Conservation (phyloP, 2,329 filamentous ascomycete genomes). For the Phyllosticta capitalensis region DNA sequence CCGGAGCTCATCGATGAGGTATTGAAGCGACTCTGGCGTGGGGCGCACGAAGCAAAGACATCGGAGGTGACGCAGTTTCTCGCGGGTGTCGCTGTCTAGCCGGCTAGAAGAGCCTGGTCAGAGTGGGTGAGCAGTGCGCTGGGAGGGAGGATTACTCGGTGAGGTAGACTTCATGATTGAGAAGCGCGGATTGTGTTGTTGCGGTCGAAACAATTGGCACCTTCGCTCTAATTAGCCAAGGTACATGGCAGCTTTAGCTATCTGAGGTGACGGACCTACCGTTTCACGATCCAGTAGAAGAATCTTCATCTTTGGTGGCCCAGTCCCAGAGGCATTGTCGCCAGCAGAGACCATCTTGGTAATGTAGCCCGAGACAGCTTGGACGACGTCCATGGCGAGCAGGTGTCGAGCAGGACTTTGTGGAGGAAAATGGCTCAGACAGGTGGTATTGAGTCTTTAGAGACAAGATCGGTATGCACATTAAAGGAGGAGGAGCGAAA, state of each 20-base stretch:
- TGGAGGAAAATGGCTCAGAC: not conserved
- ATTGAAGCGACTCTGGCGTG: conserved; percentile 84
- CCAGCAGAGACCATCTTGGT: conserved; percentile 87
- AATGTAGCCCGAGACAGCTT: conserved; percentile 89
- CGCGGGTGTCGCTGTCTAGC: conserved; percentile 76
- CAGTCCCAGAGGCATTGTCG: conserved; percentile 57
- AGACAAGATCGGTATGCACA: not conserved
- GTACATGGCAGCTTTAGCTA: conserved; percentile 6
- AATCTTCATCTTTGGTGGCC: conserved; percentile 95
- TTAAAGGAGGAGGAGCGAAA: not conserved
- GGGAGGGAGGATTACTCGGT: conserved; percentile 52
- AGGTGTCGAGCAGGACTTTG: not conserved
- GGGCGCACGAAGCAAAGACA: conserved; percentile 91
- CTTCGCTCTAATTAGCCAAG: conserved; percentile 25
- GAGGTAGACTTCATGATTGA: conserved; percentile 95
- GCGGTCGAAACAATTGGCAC: conserved; percentile 90
- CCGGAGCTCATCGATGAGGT: conserved; percentile 86
- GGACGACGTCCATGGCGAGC: conserved; percentile 76
- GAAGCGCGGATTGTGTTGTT: conserved; percentile 85
- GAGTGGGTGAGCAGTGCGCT: conserved; percentile 10
- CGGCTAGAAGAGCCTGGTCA: conserved; percentile 41
- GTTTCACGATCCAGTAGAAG: conserved; percentile 89
- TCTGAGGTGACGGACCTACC: conserved; percentile 43
- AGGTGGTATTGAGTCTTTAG: not conserved
- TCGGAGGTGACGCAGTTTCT: conserved; percentile 95